phyloP scores from a whole-genome alignment of 1,139 yeast species.

The Petasospora rhodanensis region DNA sequence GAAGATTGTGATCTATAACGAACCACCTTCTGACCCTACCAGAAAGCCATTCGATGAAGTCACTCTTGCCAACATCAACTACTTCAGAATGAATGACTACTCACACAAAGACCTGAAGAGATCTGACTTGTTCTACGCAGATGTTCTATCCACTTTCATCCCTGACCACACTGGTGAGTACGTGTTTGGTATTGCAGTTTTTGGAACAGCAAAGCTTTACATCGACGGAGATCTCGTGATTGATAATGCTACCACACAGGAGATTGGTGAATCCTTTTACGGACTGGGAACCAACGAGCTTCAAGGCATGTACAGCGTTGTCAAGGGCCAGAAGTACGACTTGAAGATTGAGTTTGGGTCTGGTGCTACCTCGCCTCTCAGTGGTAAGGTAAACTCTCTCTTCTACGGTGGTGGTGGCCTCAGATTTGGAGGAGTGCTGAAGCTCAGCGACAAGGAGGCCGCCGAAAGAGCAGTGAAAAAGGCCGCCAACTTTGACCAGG shows the following conservation, averaged over 20 bases:
- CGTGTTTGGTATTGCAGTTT: conserved; percentile 43
- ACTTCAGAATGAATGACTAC: conserved; percentile 41
- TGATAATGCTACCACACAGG: conserved; percentile 51
- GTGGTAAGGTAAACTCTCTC: conserved; percentile 25
- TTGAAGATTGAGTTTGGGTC: conserved; percentile 47
- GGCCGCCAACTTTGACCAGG: conserved; percentile 42
- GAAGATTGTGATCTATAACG: conserved; percentile 13
- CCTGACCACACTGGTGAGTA: conserved; percentile 44
- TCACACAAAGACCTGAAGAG: conserved; percentile 23
- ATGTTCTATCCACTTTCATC: conserved; percentile 37
- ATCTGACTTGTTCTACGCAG: conserved; percentile 30
- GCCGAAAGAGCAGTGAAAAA: conserved; percentile 35
- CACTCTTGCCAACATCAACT: conserved; percentile 31
- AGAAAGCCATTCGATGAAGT: conserved; percentile 33
- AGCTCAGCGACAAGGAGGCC: conserved; percentile 27
- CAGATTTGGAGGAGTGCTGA: conserved; percentile 28
- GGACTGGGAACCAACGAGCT: conserved; percentile 48
- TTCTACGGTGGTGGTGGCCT: conserved; percentile 39
- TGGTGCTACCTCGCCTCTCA: conserved; percentile 35
- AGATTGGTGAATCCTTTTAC: conserved; percentile 42
- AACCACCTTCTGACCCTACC: conserved; percentile 9
- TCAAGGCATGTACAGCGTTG: conserved; percentile 31
- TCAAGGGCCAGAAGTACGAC: conserved; percentile 37
- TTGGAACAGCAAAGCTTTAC: conserved; percentile 49
- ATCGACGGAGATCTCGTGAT: conserved; percentile 46